phyloP scores from a whole-genome alignment of 768 basidiomycete species.

The Tylopilus felleus region DNA sequence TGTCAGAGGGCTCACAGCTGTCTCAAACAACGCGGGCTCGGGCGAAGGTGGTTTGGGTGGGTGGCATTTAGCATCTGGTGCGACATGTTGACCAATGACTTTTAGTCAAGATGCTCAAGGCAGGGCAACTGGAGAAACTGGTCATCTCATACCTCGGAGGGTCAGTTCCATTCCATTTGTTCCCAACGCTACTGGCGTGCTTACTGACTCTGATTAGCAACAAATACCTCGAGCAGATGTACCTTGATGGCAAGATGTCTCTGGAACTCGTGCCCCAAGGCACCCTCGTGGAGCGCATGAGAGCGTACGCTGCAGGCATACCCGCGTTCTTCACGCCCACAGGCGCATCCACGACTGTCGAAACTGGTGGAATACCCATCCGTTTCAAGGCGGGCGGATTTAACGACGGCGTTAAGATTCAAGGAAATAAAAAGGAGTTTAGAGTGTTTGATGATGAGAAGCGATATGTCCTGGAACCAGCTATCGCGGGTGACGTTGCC shows the following conservation, averaged over 20 bases:
- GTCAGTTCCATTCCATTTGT: slow-evolving; percentile 34
- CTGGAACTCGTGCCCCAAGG: slow-evolving; percentile 89
- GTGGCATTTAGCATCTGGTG: not conserved
- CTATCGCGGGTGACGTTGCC: slow-evolving; percentile 74
- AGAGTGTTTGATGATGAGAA: slow-evolving; percentile 70
- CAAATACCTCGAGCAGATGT: slow-evolving; percentile 77
- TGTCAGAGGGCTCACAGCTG: slow-evolving; percentile 66
- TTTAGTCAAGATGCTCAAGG: slow-evolving; percentile 67
- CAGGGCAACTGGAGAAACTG: slow-evolving; percentile 73
- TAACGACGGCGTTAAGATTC: slow-evolving; percentile 59
- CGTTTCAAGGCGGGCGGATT: slow-evolving; percentile 74
- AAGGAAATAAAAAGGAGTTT: slow-evolving; percentile 70
- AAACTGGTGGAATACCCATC: slow-evolving; percentile 71
- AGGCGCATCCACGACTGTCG: slow-evolving; percentile 74
- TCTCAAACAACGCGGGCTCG: slow-evolving; percentile 82
- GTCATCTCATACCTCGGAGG: slow-evolving; percentile 87
- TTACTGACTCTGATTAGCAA: slow-evolving; percentile 44
- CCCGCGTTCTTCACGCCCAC: slow-evolving; percentile 89
- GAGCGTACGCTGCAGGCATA: slow-evolving; percentile 82
- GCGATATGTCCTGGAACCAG: slow-evolving; percentile 73
- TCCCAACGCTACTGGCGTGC: not conserved
- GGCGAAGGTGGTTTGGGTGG: slow-evolving; percentile 66
- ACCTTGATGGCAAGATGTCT: slow-evolving; percentile 75
- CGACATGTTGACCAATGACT: not conserved
- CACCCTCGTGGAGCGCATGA: slow-evolving; percentile 82